Conservation (phyloP, 1,284 basidiomycete genomes). For the Marasmius fiardii region DNA sequence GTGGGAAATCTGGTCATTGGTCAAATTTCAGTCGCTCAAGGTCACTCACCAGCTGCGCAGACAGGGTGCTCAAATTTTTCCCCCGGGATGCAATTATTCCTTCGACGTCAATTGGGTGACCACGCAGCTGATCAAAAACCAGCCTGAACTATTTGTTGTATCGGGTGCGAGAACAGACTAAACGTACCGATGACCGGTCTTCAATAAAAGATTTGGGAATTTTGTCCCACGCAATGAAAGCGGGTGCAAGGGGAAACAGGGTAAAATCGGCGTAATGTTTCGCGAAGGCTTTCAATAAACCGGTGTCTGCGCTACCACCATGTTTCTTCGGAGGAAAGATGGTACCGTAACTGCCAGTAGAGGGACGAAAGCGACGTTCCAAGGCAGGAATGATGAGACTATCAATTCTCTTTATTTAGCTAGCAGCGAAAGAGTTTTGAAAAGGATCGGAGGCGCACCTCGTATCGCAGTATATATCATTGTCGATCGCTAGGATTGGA, state of each 20-base stretch:
- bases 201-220: slow-evolving; percentile 45
- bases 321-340: slow-evolving; percentile 44
- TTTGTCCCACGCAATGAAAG: slow-evolving; percentile 43
- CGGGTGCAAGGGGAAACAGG: slow-evolving; percentile 38
- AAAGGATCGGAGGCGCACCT: slow-evolving; percentile 20
- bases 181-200: slow-evolving; percentile 41
- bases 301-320: slow-evolving; percentile 37
- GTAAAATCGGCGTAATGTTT: slow-evolving; percentile 41
- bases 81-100: slow-evolving; percentile 30
- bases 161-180: neutral
- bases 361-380: slow-evolving; percentile 46
- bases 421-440: neutral
- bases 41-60: slow-evolving; percentile 37
- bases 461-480: slow-evolving; percentile 53
- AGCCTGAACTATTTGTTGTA: neutral
- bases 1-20: neutral
- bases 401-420: neutral
- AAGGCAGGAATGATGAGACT: slow-evolving; percentile 43
- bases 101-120: slow-evolving; percentile 33
- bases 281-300: slow-evolving; percentile 42
- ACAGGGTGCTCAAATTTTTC: slow-evolving; percentile 29
- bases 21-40: slow-evolving; percentile 11
- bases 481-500: slow-evolving; percentile 54
- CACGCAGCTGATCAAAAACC: slow-evolving; percentile 15
- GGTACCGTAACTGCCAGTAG: slow-evolving; percentile 38